Evolutionary conservation across 805 yeast genomes (phyloP).

Genomic region (Grigorovia transvaalensis): DNA sequence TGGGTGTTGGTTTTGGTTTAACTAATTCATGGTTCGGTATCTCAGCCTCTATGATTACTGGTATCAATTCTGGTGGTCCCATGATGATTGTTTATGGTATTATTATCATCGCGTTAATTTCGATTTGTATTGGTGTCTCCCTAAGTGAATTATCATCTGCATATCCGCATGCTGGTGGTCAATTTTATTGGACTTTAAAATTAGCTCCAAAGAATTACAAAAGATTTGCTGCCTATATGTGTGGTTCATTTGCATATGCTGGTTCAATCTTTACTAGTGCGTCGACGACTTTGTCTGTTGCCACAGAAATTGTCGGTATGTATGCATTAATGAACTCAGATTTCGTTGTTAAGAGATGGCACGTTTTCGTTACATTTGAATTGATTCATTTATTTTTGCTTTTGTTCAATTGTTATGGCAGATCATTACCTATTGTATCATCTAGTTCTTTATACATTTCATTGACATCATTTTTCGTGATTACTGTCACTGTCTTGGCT

Average conservation of each 20-base stretch:
- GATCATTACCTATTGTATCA: constrained; percentile 43
- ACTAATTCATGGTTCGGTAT: constrained; percentile 60
- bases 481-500: constrained; percentile 46
- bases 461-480: constrained; percentile 42
- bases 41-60: constrained; percentile 47
- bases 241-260: constrained; percentile 57
- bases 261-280: constrained; percentile 58
- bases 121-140: constrained; percentile 41
- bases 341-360: constrained; percentile 41
- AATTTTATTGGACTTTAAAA: constrained; percentile 49
- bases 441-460: constrained; percentile 45
- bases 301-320: constrained; percentile 46
- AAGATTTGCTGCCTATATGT: constrained; percentile 43
- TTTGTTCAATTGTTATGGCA: constrained; percentile 46
- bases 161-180: constrained; percentile 57
- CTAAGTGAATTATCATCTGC: constrained; percentile 48
- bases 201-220: constrained; percentile 39
- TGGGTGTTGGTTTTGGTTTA: constrained; percentile 53
- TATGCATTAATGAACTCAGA: constrained; percentile 27
- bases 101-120: constrained; percentile 40
- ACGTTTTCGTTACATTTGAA: constrained; percentile 44
- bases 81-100: constrained; percentile 50
- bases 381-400: constrained; percentile 37
- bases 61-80: constrained; percentile 52
- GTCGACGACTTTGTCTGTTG: constrained; percentile 49